Base-by-base conservation (phyloP, 192 early-diverging fungal genomes). In the Entophlyctis luteolus region DNA sequence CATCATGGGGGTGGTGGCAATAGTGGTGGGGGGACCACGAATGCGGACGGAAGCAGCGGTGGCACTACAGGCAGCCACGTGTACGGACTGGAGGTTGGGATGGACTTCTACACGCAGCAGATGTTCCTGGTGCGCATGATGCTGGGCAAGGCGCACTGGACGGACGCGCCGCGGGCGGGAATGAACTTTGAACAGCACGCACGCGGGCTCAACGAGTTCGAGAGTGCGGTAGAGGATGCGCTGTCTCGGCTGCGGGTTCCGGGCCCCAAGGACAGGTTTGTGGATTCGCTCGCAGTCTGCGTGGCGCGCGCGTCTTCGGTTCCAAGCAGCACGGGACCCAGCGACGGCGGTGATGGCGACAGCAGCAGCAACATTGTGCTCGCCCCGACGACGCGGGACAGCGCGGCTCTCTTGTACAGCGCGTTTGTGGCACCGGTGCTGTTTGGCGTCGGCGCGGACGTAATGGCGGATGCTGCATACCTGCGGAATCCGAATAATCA, bases 91-190 rank as follows among this genome's bases (percentile, higher is more conserved):
- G 62, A 65, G 49, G 37, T 49, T 2, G 48, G 70, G 5, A 48
- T 75, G 23, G 77, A 79, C 38, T 58, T 67, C 25, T 48, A 55
- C 8, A 53, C 50, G 58, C 73, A 75, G 39, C 72, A 75, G 53
- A 20, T 8, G 5, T 67, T 65, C 23, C 31, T 75, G 34, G 45
- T 65, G 45, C 45, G 48, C 8, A 47, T 39, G 3, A 67, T 72
- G 48, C 37, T 33, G n/a, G 77, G 71, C n/a, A 79, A 79, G 48
- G 55, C 62, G 37, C 73, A 60, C 27, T 79, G 74, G 73, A n/a
- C 70, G 2, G 36, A 67, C 57, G 76, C 76, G 8, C 31, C 31
- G 32, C 27, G 27, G n/a, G 31, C 18, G 54, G 67, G 60, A 10
- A 42, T 22, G 20, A 42, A 42, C 33, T 14, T 25, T 20, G 6